phyloP scores from a whole-genome alignment of 176 grass and related monocot species.

The Themeda triandra region DNA sequence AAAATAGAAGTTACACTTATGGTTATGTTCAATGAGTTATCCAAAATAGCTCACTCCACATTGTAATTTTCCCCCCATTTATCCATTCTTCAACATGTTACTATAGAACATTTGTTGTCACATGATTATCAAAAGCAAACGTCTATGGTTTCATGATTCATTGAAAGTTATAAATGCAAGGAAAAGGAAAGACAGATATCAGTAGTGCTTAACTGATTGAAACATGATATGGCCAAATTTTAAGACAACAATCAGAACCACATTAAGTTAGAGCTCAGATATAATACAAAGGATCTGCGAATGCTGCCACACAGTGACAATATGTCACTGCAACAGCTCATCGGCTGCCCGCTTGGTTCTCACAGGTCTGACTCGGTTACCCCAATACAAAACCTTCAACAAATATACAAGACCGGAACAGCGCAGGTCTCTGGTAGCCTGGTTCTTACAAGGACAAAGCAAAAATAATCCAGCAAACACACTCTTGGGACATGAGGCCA shows the following conservation, averaged over 20 bases:
- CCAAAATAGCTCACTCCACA: neutral
- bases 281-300: constrained; percentile 23
- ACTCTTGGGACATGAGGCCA: constrained; percentile 25
- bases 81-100: neutral
- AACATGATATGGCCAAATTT: too few relatives aligned
- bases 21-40: neutral
- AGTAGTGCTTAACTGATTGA: constrained; percentile 13
- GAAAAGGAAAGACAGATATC: neutral
- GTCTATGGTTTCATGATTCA: neutral
- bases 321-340: constrained; percentile 29
- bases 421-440: constrained; percentile 10
- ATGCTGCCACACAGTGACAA: constrained; percentile 23
- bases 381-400: constrained; percentile 34
- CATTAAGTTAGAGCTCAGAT: constrained; percentile 39
- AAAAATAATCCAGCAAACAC: constrained; percentile 42
- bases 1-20: neutral
- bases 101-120: neutral
- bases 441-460: constrained; percentile 41
- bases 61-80: neutral
- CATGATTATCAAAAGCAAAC: neutral
- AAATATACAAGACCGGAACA: constrained; percentile 40
- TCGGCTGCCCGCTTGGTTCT: constrained; percentile 27
- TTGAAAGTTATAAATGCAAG: neutral
- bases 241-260: constrained; percentile 21
- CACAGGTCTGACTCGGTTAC: constrained; percentile 28